Conservation (phyloP, 768 basidiomycete species). For the Mycena olivaceomarginata region DNA sequence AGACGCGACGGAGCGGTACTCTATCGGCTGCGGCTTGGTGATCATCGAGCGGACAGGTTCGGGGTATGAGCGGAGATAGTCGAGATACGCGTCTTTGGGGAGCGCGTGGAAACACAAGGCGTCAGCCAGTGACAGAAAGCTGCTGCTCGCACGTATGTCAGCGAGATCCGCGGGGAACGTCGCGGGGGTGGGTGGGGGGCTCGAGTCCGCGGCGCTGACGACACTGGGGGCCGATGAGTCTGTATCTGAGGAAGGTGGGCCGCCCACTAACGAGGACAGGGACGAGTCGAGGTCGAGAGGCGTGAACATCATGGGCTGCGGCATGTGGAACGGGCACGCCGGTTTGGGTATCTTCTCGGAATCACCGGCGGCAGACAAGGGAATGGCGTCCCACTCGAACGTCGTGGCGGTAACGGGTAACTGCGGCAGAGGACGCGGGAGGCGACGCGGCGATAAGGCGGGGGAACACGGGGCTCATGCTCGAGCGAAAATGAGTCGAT, state of each 20-base stretch:
- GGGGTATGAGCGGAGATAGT: too few species aligned
- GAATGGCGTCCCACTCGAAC: slow-evolving; percentile 2
- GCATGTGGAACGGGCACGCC: slow-evolving; percentile 6
- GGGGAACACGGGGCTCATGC: not conserved
- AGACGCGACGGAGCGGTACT: not conserved
- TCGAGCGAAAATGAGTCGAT: slow-evolving; percentile 18
- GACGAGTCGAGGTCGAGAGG: slow-evolving; percentile 12
- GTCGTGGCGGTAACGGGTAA: not conserved
- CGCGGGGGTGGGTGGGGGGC: not conserved
- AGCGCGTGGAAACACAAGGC: not conserved
- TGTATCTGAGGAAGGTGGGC: not conserved
- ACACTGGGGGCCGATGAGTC: not conserved
- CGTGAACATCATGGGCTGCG: slow-evolving; percentile 7
- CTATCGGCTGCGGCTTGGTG: not conserved
- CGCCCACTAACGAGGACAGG: not conserved
- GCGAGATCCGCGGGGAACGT: not conserved
- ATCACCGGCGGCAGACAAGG: not conserved
- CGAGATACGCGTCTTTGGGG: not conserved
- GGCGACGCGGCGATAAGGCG: not conserved
- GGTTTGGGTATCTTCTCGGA: slow-evolving; percentile 15
- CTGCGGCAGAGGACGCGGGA: not conserved
- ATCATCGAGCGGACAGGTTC: not conserved
- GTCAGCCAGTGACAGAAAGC: not conserved
- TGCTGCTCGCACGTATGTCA: not conserved
- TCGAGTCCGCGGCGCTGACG: not conserved